phyloP scores from a whole-genome alignment of 225 moss, liverwort and hornwort species.

The Pleurozium schreberi region DNA sequence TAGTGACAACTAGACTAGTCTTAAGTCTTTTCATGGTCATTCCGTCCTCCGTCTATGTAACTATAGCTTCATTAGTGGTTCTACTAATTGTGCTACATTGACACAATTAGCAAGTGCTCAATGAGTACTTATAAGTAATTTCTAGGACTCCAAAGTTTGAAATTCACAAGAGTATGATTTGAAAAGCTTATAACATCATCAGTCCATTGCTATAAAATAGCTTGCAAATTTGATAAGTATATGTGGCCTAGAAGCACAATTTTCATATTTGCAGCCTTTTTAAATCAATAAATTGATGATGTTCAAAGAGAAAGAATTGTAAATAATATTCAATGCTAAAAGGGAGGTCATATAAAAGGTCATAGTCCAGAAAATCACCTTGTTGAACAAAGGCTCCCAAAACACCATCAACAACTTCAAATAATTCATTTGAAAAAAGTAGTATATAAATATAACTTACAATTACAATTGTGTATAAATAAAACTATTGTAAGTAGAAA shows the following conservation, averaged over 20 bases:
- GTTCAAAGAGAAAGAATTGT: not conserved
- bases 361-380: not conserved
- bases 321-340: not conserved
- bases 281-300: not conserved
- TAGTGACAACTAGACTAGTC: rapidly evolving
- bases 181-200: not conserved
- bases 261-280: not conserved
- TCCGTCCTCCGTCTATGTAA: rapidly evolving
- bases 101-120: not conserved
- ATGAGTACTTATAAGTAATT: not conserved
- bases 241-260: not conserved
- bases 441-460: no score
- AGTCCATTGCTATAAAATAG: not conserved
- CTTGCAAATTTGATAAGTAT: not conserved
- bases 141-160: not conserved
- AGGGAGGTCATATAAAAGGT: not conserved
- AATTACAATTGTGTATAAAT: no score
- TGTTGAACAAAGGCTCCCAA: not conserved
- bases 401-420: not conserved
- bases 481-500: not conserved
- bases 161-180: not conserved
- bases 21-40: not conserved
- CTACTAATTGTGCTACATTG: not conserved
- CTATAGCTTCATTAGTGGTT: not conserved
- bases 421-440: not conserved